Conservation (phyloP, 805 yeast species). For the Candida corydali region DNA sequence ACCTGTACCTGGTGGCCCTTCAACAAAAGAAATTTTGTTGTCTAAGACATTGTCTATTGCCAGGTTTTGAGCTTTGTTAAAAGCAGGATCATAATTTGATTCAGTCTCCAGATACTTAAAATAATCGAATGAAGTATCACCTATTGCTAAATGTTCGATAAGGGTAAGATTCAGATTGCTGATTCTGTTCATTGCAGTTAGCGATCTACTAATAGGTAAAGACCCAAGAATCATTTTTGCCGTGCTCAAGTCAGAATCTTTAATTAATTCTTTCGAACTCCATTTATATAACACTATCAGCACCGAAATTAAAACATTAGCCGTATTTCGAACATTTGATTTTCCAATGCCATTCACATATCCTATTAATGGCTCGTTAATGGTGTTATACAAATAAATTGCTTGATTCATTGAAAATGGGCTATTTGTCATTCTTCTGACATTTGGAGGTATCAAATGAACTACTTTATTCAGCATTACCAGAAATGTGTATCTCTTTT, state of each 20-base stretch:
- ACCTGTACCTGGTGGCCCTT: conserved; percentile 66
- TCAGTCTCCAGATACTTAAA: too few relatives aligned
- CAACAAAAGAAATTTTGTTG: conserved; percentile 44
- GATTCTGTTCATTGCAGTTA: conserved; percentile 69
- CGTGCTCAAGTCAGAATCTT: conserved; percentile 28
- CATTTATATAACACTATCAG: conserved; percentile 40
- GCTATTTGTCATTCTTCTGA: neutral
- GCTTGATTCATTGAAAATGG: neutral
- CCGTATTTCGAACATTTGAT: neutral
- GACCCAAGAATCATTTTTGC: conserved; percentile 53
- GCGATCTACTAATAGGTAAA: conserved; percentile 56
- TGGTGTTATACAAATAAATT: too few relatives aligned
- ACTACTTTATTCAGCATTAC: neutral
- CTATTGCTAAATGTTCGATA: too few relatives aligned
- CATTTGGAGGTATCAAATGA: neutral
- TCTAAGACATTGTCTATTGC: conserved; percentile 50
- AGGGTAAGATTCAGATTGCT: too few relatives aligned
- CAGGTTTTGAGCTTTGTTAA: conserved; percentile 55
- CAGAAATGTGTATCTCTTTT: neutral
- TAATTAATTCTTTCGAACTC: conserved; percentile 50
- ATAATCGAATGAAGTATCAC: too few relatives aligned
- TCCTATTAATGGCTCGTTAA: neutral
- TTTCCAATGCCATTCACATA: neutral
- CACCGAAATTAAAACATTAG: neutral
- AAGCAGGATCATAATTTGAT: conserved; percentile 30